These are phyloP conservation scores for Lizanozyma gosingica DNA, from an alignment of 1,139 yeast species.

Conservation along the genomic window DNA sequence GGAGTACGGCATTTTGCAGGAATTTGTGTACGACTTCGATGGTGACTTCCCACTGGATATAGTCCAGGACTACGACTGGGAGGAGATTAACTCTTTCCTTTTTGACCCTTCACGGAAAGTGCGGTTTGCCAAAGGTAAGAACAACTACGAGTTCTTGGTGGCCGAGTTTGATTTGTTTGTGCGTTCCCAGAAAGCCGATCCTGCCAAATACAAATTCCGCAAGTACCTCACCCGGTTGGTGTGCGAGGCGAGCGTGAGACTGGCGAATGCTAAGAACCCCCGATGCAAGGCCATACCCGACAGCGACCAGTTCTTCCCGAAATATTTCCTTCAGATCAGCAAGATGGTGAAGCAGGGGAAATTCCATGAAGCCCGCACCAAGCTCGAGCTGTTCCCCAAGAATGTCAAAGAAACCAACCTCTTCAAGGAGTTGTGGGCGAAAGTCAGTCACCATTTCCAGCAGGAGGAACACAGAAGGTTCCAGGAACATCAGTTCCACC, in stretches of 20 bases:
- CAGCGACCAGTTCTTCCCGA: slow-evolving; percentile 26
- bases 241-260: neutral
- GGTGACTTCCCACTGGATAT: neutral
- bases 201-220: neutral
- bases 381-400: slow-evolving; percentile 18
- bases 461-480: slow-evolving; percentile 34
- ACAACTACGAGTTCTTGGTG: slow-evolving; percentile 7
- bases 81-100: neutral
- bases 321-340: slow-evolving; percentile 23
- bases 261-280: slow-evolving; percentile 13
- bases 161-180: neutral
- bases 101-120: neutral
- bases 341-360: slow-evolving; percentile 19
- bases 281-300: slow-evolving; percentile 15
- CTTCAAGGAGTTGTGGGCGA: slow-evolving; percentile 19
- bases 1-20: slow-evolving; percentile 25
- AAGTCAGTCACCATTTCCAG: slow-evolving; percentile 19
- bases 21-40: slow-evolving; percentile 11
- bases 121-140: slow-evolving; percentile 18
- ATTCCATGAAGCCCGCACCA: slow-evolving; percentile 18
- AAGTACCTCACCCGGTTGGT: neutral
- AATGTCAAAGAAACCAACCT: slow-evolving; percentile 26
- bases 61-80: neutral
- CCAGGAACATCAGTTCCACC: slow-evolving; percentile 42
- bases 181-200: neutral